Conservation (phyloP, 768 basidiomycete species). For the Boletus pseudopeckii region DNA sequence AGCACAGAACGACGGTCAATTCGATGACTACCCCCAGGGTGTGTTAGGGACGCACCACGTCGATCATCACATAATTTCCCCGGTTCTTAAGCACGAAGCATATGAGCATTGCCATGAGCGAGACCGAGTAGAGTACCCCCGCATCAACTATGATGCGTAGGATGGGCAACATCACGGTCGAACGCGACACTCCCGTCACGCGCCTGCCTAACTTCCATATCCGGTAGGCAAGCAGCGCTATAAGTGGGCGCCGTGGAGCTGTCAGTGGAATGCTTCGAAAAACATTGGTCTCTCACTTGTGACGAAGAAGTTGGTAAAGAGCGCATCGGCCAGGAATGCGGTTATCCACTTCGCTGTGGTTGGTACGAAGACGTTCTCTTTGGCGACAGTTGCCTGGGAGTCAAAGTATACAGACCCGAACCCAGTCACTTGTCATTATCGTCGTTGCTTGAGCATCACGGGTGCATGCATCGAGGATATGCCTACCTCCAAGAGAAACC, state of each 20-base stretch:
- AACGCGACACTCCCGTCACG: not conserved
- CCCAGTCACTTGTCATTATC: conserved; percentile 8
- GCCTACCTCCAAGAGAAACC: conserved; percentile 9
- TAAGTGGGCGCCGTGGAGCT: not conserved
- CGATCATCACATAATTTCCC: conserved; percentile 20
- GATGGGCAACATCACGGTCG: conserved; percentile 14
- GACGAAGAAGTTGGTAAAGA: conserved; percentile 20
- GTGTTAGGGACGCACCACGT: conserved; percentile 13
- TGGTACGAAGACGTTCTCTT: conserved; percentile 15
- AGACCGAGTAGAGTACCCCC: conserved; percentile 21
- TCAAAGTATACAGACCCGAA: conserved; percentile 15
- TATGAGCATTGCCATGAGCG: conserved; percentile 21
- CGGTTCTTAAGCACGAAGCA: conserved; percentile 22
- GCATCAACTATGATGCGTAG: conserved; percentile 24
- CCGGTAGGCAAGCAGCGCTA: conserved; percentile 24
- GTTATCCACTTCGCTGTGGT: conserved; percentile 22
- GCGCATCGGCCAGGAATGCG: conserved; percentile 18
- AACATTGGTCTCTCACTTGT: conserved; percentile 10
- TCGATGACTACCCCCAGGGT: not conserved
- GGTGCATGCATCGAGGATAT: no score
- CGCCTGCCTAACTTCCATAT: conserved; percentile 22
- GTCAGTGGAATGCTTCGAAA: not conserved
- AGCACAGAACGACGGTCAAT: not conserved
- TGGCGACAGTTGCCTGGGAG: conserved; percentile 5
- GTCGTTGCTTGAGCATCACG: not conserved